Evolutionary conservation across 75 land plant genomes (phyloP).

Genomic region (Adiantum capillusveneris): DNA sequence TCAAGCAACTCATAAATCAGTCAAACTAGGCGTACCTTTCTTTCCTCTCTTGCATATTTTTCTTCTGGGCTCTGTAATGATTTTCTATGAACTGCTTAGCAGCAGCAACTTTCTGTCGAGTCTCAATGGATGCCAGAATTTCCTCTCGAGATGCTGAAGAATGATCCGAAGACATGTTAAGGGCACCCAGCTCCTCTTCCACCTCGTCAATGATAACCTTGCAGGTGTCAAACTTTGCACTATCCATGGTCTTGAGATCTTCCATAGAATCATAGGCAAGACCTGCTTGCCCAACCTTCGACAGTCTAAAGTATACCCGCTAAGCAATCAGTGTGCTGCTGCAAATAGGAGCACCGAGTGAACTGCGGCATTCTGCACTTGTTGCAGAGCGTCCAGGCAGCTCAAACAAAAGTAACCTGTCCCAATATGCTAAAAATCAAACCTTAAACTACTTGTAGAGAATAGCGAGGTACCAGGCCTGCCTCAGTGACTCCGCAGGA

Average conservation of each 20-base stretch:
- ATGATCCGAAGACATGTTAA: slow-evolving; percentile 6
- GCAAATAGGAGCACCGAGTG: no score
- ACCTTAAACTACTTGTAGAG: no score
- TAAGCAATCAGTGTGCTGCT: no score
- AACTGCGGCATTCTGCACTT: no score
- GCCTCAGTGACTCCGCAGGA: no score
- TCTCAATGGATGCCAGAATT: slow-evolving; percentile 9
- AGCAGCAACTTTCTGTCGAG: slow-evolving; percentile 51
- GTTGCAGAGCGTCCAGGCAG: no score
- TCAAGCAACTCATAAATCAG: neutral
- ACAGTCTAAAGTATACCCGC: no score
- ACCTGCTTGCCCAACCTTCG: no score
- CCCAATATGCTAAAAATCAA: no score
- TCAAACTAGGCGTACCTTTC: slow-evolving; percentile 33
- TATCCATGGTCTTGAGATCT: slow-evolving; percentile 1
- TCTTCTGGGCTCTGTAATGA: slow-evolving; percentile 49
- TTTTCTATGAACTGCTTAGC: slow-evolving; percentile 69
- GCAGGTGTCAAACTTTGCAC: neutral
- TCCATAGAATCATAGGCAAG: neutral
- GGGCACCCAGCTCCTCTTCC: slow-evolving; percentile 26
- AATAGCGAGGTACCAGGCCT: no score
- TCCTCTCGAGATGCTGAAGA: neutral
- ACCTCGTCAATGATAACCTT: slow-evolving; percentile 12
- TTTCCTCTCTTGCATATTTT: slow-evolving; percentile 51
- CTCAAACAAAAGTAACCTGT: no score